Base-by-base conservation (phyloP, 2,329 filamentous ascomycete species). In the Phyllosticta ampelicida region DNA sequence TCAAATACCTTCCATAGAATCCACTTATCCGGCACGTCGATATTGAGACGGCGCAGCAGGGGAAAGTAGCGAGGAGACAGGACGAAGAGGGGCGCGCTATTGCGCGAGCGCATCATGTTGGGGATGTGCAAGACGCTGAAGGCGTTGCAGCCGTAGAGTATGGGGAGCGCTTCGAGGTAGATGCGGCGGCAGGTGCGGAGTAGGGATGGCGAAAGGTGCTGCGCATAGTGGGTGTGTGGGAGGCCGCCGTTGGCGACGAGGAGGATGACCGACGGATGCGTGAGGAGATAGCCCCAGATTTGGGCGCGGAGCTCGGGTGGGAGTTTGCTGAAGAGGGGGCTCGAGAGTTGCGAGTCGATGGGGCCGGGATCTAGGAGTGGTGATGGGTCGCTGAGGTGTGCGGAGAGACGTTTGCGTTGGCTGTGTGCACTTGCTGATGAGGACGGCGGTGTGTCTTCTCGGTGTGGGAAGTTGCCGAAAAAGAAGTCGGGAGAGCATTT, bases 1-100 rank as follows among this genome's bases (percentile, higher is more conserved):
- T 10, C 10, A 29, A 54, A 59, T 13, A 44, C 53, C 26, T 52
- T 44, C 36, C 36, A 16, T 6, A 50, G 36, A 48, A 59, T 59
- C 51, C 50, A 59, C 52, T 59, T 59, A 48, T 59, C 56, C 23
- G 56, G 56, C 10, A 59, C 18, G 56, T 59, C 56, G 51, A 59
- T 23, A 48, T 59, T 59, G 18, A 59, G 52, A 52, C 36, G 48
- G 26, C 52, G 51, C 4, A 59, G 11, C 18, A 59, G 44, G 36
- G 56, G 26, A 29, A 59, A 59, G 56, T 44, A 51, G 48, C 56
- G 56, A 28, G 56, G 56, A 6, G 44, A 54, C 4, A 59, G 51
- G 19, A 52, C 56, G 56, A 59, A 59, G 44, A 44, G 19, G 1
- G 56, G 56, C 18, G 56, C 36, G 30, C 51, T 48, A 26, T 8